Conservation (phyloP, 2,329 filamentous ascomycete species). For the Ilyonectria robusta region DNA sequence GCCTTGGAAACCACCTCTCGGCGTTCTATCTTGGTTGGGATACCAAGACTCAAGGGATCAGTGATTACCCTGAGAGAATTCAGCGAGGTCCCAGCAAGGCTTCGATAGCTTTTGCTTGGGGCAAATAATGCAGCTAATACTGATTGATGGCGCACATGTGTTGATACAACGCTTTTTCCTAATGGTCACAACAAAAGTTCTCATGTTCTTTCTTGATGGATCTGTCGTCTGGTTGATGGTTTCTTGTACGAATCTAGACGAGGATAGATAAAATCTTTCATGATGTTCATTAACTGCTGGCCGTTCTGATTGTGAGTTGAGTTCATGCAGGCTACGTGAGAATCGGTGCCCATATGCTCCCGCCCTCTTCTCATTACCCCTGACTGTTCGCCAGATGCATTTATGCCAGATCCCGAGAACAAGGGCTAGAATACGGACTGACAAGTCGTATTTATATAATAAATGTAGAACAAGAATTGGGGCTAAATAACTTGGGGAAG, state of each 20-base stretch:
- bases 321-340: too few species aligned
- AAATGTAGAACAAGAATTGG: too few species aligned
- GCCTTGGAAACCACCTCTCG: conserved; percentile 43
- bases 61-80: conserved; percentile 9
- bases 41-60: conserved; percentile 39
- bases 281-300: not conserved
- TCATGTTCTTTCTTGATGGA: conserved; percentile 34
- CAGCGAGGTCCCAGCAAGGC: conserved; percentile 30
- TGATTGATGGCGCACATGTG: conserved; percentile 40
- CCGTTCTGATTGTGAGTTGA: too few species aligned
- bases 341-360: too few species aligned
- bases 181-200: conserved; percentile 33
- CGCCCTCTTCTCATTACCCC: too few species aligned
- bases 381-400: too few species aligned
- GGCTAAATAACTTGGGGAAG: too few species aligned
- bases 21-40: conserved; percentile 40
- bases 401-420: too few species aligned
- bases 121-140: conserved; percentile 44
- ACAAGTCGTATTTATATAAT: too few species aligned
- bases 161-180: conserved; percentile 30
- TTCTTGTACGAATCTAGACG: conserved; percentile 40
- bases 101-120: conserved; percentile 37
- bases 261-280: conserved; percentile 44
- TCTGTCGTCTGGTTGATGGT: conserved; percentile 37
- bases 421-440: too few species aligned